Percentiles rank a stretch among this genome's conserved stretches.
Evolutionary conservation across 371 early-diverging fungal species (phyloP).

Genomic region (Lichtheimia ramosa): DNA sequence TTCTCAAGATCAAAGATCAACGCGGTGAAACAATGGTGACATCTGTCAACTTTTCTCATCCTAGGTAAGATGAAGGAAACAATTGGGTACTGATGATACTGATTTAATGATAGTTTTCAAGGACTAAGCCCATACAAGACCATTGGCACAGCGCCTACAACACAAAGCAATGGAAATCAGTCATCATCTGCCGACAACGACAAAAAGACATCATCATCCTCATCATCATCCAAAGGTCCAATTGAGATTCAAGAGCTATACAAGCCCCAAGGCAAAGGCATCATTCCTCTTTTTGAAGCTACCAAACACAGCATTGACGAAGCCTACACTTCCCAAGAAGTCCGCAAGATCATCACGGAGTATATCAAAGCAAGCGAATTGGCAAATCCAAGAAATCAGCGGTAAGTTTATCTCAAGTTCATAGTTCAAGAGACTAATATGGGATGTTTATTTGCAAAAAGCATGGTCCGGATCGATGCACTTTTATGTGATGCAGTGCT

Average conservation of each 20-base stretch:
- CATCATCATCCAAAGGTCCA: not conserved
- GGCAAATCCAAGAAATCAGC: conserved; percentile 62
- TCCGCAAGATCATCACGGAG: conserved; percentile 52
- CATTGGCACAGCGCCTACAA: conserved; percentile 15
- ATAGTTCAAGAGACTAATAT: not conserved
- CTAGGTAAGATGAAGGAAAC: conserved; percentile 12
- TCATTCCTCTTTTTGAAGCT: conserved; percentile 52
- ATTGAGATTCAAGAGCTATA: conserved; percentile 51
- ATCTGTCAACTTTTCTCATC: conserved; percentile 61
- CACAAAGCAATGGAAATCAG: not conserved
- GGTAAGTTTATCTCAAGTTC: conserved; percentile 19
- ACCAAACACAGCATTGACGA: conserved; percentile 52
- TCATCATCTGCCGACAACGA: not conserved
- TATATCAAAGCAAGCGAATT: conserved; percentile 61
- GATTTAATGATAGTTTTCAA: conserved; percentile 21
- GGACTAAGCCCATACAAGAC: conserved; percentile 33
- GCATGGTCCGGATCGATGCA: conserved; percentile 60
- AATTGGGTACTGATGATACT: not conserved
- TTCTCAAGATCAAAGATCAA: conserved; percentile 69
- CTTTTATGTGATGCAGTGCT: conserved; percentile 61
- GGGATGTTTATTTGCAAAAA: conserved; percentile 11
- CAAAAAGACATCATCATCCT: not conserved
- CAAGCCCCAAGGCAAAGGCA: conserved; percentile 48
- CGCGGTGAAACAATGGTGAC: conserved; percentile 63
- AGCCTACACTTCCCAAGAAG: conserved; percentile 54